These are phyloP conservation scores for Candida maesae DNA, from an alignment of 805 yeast genomes.

Conservation along the genomic window DNA sequence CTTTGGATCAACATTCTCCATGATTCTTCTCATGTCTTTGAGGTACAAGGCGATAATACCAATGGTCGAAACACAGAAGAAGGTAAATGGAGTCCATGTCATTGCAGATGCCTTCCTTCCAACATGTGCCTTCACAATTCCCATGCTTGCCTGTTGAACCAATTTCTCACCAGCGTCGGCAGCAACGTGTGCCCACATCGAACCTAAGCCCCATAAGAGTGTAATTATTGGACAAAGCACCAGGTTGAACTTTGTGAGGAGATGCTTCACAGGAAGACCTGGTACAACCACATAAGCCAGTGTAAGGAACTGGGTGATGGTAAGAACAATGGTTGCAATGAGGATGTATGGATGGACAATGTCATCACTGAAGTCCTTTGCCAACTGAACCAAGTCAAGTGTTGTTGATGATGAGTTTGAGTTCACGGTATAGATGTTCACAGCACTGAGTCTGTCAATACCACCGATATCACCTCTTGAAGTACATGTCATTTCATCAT, in stretches of 20 bases:
- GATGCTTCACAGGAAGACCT: slow-evolving; percentile 39
- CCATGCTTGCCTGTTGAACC: slow-evolving; percentile 48
- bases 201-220: slow-evolving; percentile 59
- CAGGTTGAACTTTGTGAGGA: slow-evolving; percentile 28
- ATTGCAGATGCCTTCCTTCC: slow-evolving; percentile 55
- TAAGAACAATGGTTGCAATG: slow-evolving; percentile 43
- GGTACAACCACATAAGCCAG: slow-evolving; percentile 46
- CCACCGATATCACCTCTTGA: slow-evolving; percentile 28
- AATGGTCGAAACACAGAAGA: slow-evolving; percentile 38
- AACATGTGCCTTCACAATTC: slow-evolving; percentile 37
- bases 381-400: slow-evolving; percentile 46
- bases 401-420: slow-evolving; percentile 31
- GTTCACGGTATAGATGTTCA: slow-evolving; percentile 32
- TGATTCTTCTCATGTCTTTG: slow-evolving; percentile 30
- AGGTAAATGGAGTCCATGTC: slow-evolving; percentile 59
- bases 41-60: slow-evolving; percentile 34
- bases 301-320: slow-evolving; percentile 37
- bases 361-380: slow-evolving; percentile 39
- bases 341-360: slow-evolving; percentile 54
- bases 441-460: slow-evolving; percentile 29
- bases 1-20: slow-evolving; percentile 21
- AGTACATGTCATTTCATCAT: slow-evolving; percentile 35
- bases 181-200: slow-evolving; percentile 62
- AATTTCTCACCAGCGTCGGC: slow-evolving; percentile 40
- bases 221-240: slow-evolving; percentile 34